Base-by-base conservation (phyloP, 2,329 filamentous ascomycete species). In the Onygena corvina region DNA sequence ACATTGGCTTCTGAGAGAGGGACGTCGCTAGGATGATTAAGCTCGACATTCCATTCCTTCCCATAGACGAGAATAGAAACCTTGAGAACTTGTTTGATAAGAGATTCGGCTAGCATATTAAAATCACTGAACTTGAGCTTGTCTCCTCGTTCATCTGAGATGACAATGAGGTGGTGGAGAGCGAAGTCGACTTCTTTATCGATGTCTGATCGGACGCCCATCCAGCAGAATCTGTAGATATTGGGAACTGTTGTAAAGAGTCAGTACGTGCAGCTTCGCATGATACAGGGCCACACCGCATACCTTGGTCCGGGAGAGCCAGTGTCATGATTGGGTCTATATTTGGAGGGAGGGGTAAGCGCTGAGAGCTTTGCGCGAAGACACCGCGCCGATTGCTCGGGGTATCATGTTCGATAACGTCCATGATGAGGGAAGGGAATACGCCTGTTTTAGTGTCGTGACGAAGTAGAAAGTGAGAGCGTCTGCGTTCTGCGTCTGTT, bases 41-140 rank as follows among this genome's bases (percentile, higher is more conserved):
- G 94, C 12, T 79, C 80, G 11, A 94, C 74, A 34, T 80, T 77
- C 86, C 87, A 96, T 50, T 82, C 76, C 18, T 94, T 76, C 47
- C 92, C 76, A 61, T 88, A 92, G 66, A 89, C 93, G 9, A 94
- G 68, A 42, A 74, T 76, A 50, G 84, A 84, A 34, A 94, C 76
- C 54, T 89, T 80, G 46, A 95, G 72, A 1, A 84, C 81, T 61
- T 93, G 93, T 53, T 88, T 84, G 49, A 94, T 80, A 7, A 98
- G 75, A 2, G 86, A 85, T 65, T 96, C 92, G 0, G 87, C 86
- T 23, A 98, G 75, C 7, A 86, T 83, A 1, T 86, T 83, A 58
- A 95, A 96, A 3, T 86, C 85, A 58, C 94, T 88, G 57, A 96
- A 95, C 53, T 86, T 84, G 68, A 94, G 95, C 66, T 94, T 94